These are phyloP conservation scores for Polyporus tsugae DNA, from an alignment of 1,284 basidiomycete genomes.

Conservation along the genomic window DNA sequence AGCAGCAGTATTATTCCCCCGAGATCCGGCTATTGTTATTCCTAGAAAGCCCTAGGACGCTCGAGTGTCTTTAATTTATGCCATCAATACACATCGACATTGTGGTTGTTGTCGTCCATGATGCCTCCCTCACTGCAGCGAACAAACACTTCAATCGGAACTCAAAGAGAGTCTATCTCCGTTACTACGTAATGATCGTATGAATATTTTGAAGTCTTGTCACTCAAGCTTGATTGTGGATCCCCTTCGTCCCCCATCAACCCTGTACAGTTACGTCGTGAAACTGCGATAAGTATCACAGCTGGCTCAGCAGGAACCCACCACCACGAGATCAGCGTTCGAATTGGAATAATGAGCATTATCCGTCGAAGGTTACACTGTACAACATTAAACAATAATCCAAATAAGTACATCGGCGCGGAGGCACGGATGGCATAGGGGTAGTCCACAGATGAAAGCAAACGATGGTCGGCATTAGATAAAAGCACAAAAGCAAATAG, in stretches of 20 bases:
- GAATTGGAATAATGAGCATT: constrained; percentile 19
- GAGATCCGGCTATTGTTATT: constrained; percentile 8
- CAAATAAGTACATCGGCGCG: constrained; percentile 37
- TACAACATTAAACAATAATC: constrained; percentile 41
- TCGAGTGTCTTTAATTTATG: constrained; percentile 11
- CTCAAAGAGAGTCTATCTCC: neutral
- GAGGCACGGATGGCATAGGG: neutral
- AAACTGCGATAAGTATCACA: neutral
- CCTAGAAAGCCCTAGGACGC: neutral
- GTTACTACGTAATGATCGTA: constrained; percentile 1
- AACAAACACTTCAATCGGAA: neutral
- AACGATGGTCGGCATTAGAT: constrained; percentile 23
- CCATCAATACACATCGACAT: neutral
- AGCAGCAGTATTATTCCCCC: too few species aligned
- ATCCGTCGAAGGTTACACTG: constrained; percentile 35
- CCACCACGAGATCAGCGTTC: neutral
- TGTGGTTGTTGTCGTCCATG: neutral
- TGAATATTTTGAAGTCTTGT: neutral
- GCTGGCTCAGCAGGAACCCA: neutral
- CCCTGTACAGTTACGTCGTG: neutral
- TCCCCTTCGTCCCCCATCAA: neutral
- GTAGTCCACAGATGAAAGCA: constrained; percentile 18
- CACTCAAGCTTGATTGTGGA: neutral
- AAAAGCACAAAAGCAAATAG: constrained; percentile 11
- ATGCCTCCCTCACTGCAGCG: neutral